Base-by-base conservation (phyloP, 129 eudicot species). In the Flaveria robusta region DNA sequence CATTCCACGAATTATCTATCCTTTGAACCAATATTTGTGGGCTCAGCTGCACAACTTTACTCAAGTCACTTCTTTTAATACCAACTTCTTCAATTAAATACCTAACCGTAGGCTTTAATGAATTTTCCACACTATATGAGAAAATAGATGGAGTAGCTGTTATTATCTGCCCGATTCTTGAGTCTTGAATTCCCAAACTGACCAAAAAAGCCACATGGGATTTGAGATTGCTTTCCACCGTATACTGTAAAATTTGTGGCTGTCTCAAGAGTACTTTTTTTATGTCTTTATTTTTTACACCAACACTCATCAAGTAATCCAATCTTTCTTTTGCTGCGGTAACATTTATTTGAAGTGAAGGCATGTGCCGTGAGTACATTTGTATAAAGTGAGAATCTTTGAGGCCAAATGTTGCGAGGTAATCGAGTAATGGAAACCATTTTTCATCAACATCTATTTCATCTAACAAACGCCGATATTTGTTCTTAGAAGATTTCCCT, bases 51-150 rank as follows among this genome's bases (percentile, higher is more conserved):
- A 94, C 94, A 84, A 94, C 99, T 83, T 94, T 94, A 70, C 90
- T 83, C 68, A 94, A 75, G 56, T 94, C 97, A 47, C 74, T 85
- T 80, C 85, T 79, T 81, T 86, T 81, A 59, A 94, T 89, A 65
- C 97, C 99, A 65, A 94, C 95, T 76, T 94, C 99, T 82, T 94
- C 97, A 39, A 89, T 88, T 79, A 94, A 83, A 83, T 91, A 94
- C 59, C 87, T 86, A 69, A 89, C 93, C 2, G 97, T 94, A 62
- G 97, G 99, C 75, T 87, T 94, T 50, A 94, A 77, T 12, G 99
- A 94, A 74, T 91, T 89, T 49, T 94, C 96, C 15, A 94, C 90
- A 63, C 97, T 94, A 34, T 91, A 94, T 8, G 97, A 91, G 66
- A 94, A 85, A 64, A 94, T 71, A 7, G 99, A 91, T 3, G 99